Percentiles rank a stretch among this genome's conserved stretches.
phyloP scores from a whole-genome alignment of 2,329 filamentous ascomycete species.

The Pseudogymnoascus sp. region DNA sequence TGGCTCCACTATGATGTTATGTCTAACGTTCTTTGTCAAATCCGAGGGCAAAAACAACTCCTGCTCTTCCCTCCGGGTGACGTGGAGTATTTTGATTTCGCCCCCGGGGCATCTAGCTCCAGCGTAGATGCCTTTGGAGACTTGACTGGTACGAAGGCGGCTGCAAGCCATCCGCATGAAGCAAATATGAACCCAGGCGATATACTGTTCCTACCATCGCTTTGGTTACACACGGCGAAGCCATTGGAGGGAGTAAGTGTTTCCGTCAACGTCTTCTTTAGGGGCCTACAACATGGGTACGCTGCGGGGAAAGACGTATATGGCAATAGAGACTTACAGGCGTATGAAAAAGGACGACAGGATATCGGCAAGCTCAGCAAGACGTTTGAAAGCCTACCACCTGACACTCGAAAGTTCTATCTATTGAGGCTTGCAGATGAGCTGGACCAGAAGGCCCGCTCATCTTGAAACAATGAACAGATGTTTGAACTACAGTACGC shows the following conservation, averaged over 20 bases:
- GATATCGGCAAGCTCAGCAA: constrained; percentile 61
- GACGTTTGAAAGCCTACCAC: constrained; percentile 56
- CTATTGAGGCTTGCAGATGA: constrained; percentile 63
- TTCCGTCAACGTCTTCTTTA: constrained; percentile 87
- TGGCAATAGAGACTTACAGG: constrained; percentile 75
- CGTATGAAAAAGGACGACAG: constrained; percentile 72
- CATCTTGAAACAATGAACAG: background rate
- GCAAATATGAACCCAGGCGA: constrained; percentile 62
- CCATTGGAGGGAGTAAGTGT: constrained; percentile 54
- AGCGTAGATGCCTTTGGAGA: constrained; percentile 61
- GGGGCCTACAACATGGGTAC: constrained; percentile 59
- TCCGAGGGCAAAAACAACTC: constrained; percentile 64
- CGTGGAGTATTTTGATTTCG: constrained; percentile 60
- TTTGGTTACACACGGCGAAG: constrained; percentile 74
- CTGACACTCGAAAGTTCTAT: constrained; percentile 66
- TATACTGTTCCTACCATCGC: constrained; percentile 68
- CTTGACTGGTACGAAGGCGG: constrained; percentile 34
- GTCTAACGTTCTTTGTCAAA: constrained; percentile 78
- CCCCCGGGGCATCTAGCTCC: constrained; percentile 72
- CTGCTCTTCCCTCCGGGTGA: constrained; percentile 73
- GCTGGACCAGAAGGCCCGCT: constrained; percentile 31
- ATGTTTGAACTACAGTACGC: background rate
- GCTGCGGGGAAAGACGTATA: constrained; percentile 75
- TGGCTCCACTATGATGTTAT: constrained; percentile 92
- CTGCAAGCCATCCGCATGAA: constrained; percentile 55